Percentiles rank a stretch among this genome's conserved stretches.
Conservation (phyloP, 129 eudicot genomes). For the Helianthus tuberosus region DNA sequence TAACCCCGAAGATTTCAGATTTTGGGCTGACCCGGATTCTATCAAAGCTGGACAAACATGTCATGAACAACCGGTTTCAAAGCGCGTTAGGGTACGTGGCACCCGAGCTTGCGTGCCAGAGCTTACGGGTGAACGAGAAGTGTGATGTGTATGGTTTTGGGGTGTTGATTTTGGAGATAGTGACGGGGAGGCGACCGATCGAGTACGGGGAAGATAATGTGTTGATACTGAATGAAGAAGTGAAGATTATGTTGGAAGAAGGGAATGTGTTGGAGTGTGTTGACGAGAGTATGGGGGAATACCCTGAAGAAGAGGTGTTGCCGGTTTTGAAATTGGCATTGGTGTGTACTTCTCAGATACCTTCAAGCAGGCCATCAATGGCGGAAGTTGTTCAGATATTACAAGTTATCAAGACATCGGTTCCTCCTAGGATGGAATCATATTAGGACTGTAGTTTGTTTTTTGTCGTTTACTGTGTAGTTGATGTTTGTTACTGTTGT, state of each 20-base stretch:
- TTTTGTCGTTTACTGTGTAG: slow-evolving; percentile 7
- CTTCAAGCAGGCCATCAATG: slow-evolving; percentile 97
- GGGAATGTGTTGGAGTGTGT: slow-evolving; percentile 85
- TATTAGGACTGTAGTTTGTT: slow-evolving; percentile 19
- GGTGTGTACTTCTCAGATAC: slow-evolving; percentile 95
- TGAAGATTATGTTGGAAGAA: slow-evolving; percentile 72
- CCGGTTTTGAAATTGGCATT: slow-evolving; percentile 87
- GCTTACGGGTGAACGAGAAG: slow-evolving; percentile 87
- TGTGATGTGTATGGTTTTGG: slow-evolving; percentile 94
- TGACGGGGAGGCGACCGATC: slow-evolving; percentile 81
- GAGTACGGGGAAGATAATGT: slow-evolving; percentile 94
- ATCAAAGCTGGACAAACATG: slow-evolving; percentile 69
- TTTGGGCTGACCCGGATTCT: slow-evolving; percentile 73
- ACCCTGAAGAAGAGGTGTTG: slow-evolving; percentile 89
- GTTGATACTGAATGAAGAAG: slow-evolving; percentile 75
- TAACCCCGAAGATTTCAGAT: slow-evolving; percentile 66
- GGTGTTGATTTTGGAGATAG: slow-evolving; percentile 70
- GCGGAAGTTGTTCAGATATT: slow-evolving; percentile 90
- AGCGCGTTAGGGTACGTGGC: slow-evolving; percentile 89
- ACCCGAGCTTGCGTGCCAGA: slow-evolving; percentile 90
- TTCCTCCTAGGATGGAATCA: slow-evolving; percentile 57
- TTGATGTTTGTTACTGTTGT: slow-evolving; percentile 18
- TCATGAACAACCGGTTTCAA: slow-evolving; percentile 62
- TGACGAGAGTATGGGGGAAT: slow-evolving; percentile 69
- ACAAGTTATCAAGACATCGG: slow-evolving; percentile 87